Conservation (phyloP, 192 early-diverging fungal genomes). For the Globomyces pollinis-pini region DNA sequence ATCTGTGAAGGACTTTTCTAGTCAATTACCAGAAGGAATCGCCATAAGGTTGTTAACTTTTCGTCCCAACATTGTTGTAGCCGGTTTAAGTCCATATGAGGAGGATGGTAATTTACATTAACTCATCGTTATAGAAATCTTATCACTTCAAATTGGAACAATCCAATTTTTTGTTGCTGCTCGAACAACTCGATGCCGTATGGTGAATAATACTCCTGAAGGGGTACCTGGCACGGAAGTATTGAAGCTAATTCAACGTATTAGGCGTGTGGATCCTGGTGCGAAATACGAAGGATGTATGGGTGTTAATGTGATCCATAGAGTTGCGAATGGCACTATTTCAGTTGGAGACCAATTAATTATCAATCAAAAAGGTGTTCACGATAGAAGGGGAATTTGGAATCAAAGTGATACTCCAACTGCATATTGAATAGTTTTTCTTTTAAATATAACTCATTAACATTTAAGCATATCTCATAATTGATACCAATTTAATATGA, state of each 20-base stretch:
- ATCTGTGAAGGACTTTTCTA: conserved; percentile 59
- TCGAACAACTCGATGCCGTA: conserved; percentile 33
- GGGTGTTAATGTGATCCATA: conserved; percentile 31
- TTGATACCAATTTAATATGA: too few species aligned
- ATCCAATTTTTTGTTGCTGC: conserved; percentile 18
- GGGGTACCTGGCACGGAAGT: conserved; percentile 19
- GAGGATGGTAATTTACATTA: too few species aligned
- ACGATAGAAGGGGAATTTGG: not conserved
- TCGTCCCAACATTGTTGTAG: conserved; percentile 68
- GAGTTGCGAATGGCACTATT: conserved; percentile 10
- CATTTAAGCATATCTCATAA: too few species aligned
- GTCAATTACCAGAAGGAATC: conserved; percentile 24
- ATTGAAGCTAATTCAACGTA: conserved; percentile 20
- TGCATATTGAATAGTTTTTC: too few species aligned
- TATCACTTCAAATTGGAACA: conserved; percentile 35
- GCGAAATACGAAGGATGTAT: conserved; percentile 28
- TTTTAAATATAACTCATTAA: too few species aligned
- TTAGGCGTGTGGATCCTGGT: conserved; percentile 26
- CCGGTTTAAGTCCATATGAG: conserved; percentile 40
- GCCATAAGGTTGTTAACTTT: conserved; percentile 49
- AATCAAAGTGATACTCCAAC: not conserved
- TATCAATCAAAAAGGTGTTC: not conserved
- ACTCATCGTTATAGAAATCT: too few species aligned
- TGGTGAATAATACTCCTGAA: conserved; percentile 26
- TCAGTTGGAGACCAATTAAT: conserved; percentile 21